phyloP scores from a whole-genome alignment of 2,329 filamentous ascomycete genomes.

The Hymenoscyphus infarciens region DNA sequence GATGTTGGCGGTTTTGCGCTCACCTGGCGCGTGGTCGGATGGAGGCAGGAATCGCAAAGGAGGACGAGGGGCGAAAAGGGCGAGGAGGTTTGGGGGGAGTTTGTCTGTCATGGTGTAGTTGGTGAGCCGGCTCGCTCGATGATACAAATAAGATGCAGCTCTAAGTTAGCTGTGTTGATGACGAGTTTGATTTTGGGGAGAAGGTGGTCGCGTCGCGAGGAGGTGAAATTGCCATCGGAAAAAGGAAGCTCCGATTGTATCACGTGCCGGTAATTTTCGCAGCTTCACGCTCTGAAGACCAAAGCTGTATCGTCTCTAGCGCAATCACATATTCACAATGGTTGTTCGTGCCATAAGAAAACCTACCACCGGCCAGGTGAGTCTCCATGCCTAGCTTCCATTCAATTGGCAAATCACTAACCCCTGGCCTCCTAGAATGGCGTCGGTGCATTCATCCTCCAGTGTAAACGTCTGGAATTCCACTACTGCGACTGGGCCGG shows the following conservation, averaged over 20 bases:
- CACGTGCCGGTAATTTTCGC: neutral
- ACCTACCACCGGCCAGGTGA: constrained; percentile 52
- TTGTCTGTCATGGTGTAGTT: constrained; percentile 79
- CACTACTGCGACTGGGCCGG: constrained; percentile 97
- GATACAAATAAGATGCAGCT: constrained; percentile 14
- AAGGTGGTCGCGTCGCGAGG: constrained; percentile 18
- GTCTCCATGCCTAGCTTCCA: constrained; percentile 14
- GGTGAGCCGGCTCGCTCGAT: constrained; percentile 10
- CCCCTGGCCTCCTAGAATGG: constrained; percentile 70
- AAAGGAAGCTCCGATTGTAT: neutral
- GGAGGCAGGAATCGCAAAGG: constrained; percentile 86
- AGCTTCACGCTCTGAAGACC: neutral
- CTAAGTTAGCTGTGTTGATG: constrained; percentile 17
- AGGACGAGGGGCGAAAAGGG: constrained; percentile 92
- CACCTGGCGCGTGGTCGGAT: constrained; percentile 76
- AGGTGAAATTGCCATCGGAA: constrained; percentile 7
- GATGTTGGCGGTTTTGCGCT: constrained; percentile 71
- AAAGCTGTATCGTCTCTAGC: neutral
- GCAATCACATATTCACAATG: constrained; percentile 37
- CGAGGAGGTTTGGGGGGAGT: constrained; percentile 85
- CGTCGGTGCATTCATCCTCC: constrained; percentile 92
- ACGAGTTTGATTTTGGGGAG: neutral
- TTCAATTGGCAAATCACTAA: constrained; percentile 16
- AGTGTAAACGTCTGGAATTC: constrained; percentile 93
- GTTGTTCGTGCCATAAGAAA: constrained; percentile 52